These are phyloP conservation scores for Tricholoma bakamatsutake DNA, from an alignment of 768 basidiomycete species.

Conservation along the genomic window DNA sequence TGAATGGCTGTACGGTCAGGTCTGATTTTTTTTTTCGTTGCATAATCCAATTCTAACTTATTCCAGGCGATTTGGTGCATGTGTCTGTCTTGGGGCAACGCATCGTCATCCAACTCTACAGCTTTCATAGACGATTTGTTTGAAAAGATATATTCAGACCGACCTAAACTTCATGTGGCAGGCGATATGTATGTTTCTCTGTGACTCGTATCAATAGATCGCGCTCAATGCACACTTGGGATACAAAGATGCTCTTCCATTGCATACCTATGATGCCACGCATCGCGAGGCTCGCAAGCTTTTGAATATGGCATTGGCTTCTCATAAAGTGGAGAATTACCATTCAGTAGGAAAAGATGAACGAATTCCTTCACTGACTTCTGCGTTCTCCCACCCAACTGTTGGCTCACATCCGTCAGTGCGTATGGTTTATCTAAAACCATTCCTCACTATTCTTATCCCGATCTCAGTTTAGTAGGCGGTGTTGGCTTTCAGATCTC, in stretches of 20 bases:
- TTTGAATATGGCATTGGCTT: constrained; percentile 1
- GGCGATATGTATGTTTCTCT: constrained; percentile 5
- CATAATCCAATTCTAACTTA: no score
- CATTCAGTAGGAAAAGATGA: constrained; percentile 4
- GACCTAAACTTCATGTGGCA: constrained; percentile 16
- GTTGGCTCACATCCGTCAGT: constrained; percentile 13
- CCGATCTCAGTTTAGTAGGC: constrained; percentile 2
- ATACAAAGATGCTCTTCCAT: constrained; percentile 3
- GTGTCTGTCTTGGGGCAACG: constrained; percentile 12
- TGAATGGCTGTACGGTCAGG: constrained; percentile 6
- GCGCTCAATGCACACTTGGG: neutral
- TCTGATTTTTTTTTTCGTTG: neutral
- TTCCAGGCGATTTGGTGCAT: constrained; percentile 1
- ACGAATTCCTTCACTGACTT: constrained; percentile 4
- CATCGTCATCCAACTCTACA: constrained; percentile 23
- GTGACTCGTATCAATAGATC: neutral
- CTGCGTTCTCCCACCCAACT: neutral
- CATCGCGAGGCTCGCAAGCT: constrained; percentile 8
- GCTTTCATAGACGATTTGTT: constrained; percentile 25
- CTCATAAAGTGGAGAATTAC: constrained; percentile 1
- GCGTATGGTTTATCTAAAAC: neutral
- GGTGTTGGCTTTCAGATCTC: constrained; percentile 9
- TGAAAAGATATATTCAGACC: constrained; percentile 27
- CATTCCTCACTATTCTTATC: neutral
- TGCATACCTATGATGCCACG: constrained; percentile 1